Base-by-base conservation (phyloP, 2,329 filamentous ascomycete genomes). In the Neonectria coccinea region DNA sequence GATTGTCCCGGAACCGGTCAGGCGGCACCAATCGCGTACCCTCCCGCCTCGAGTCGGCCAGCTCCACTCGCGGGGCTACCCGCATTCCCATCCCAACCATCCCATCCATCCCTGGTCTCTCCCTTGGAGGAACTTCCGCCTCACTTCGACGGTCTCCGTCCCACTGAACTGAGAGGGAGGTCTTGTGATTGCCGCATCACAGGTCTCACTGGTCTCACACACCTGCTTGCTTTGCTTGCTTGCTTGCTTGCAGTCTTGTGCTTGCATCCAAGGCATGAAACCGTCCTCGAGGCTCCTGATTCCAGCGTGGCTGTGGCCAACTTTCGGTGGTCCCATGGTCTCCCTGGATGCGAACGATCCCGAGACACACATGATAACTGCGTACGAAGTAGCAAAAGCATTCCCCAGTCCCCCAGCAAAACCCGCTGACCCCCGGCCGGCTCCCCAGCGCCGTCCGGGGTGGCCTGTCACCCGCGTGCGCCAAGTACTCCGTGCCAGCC, bases 1-100 rank as follows among this genome's bases (percentile, higher is more conserved):
- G 50, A 50, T 53, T 47, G 64, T 66, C 61, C 70, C 69, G 56
- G 72, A 74, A 74, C 72, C 72, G 72, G 68, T 71, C 70, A 68
- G 66, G 54, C 58, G 72, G 72, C 70, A 74, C 72, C 72, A 74
- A 74, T 74, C 72, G 69, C 72, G 70, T 71, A 65, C 68, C 55
- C 65, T 74, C 69, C 72, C 72, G 72, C 67, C 69, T 70, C 62
- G 65, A 69, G 67, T 68, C 63, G 50, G 54, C 52, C 20, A 54
- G 64, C 67, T 72, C 72, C 72, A 71, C 72, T 54, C 56, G 68
- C 70, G 72, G 69, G 69, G 67, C 70, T 72, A 73, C 72, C 72
- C 72, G 71, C 61, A 25, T 25, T 25, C 25, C 25, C 25, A 25
- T 25, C 25, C 25, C 25, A 25, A 25, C 25, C 25, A 25, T 25